Base-by-base conservation (phyloP, 2,329 filamentous ascomycete genomes). In the Pseudocercospora eumusae region DNA sequence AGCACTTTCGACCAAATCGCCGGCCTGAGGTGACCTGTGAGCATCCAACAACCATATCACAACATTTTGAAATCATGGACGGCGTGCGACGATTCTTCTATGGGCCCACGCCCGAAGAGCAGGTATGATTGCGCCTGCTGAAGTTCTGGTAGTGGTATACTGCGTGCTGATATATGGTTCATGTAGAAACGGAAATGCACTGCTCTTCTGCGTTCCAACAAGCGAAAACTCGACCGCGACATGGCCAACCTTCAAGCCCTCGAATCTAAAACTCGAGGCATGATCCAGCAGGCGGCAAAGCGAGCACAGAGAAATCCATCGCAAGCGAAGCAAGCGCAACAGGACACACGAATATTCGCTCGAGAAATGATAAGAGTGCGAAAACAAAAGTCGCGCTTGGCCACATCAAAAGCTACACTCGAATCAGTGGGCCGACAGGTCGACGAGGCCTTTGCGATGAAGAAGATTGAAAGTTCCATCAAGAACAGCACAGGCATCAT, bases 401-500 rank as follows among this genome's bases (percentile, higher is more conserved):
- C 89, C 18, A 98, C 93, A 0, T 89, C 88, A 71, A 96, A 96
- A 75, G 95, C 95, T 1, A 95, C 98, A 79, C 85, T 99, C 53
- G 88, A 88, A 74, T 93, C 89, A 68, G 93, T 99, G 47, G 89
- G 93, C 77, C 96, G 98, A 92, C 95, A 98, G 79, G 93, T 99
- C 73, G 92, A 93, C 73, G 93, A 98, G 80, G 93, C 95, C 1
- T 98, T 98, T 77, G 91, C 92, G 1, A 88, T 98, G 71, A 88
- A 92, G 69, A 96, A 96, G 82, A 98, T 99, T 66, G 93, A 98
- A 78, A 93, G 93, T 50, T 92, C 89, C 72, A 92, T 99, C 73
- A 85, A 86, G 68, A 88, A 90, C 45, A 91, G 88, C 70, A 93
- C 93, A 8, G 90, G 91, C 49, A 93, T 99, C 69, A 98, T 99